Evolutionary conservation across 2,329 filamentous ascomycete genomes (phyloP).

Genomic region (Venturia oleaginea): DNA sequence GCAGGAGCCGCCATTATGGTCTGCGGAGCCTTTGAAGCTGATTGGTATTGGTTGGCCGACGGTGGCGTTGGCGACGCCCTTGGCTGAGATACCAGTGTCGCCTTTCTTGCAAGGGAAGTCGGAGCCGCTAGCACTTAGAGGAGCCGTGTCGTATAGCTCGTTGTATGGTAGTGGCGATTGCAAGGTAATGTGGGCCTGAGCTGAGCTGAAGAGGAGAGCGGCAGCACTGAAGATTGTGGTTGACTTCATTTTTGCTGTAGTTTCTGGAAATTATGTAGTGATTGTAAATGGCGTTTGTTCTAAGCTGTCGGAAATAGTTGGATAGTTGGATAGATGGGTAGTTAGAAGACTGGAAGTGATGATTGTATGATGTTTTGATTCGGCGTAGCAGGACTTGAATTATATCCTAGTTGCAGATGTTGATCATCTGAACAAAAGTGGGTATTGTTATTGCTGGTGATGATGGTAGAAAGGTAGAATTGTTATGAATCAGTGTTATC

Average conservation of each 20-base stretch:
- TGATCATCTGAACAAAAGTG: not conserved
- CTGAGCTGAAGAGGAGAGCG: slow-evolving; percentile 1
- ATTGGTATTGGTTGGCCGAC: slow-evolving; percentile 28
- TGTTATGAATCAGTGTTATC: not conserved
- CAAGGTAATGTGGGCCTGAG: slow-evolving; percentile 11
- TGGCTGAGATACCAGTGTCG: not conserved
- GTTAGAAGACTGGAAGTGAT: not conserved
- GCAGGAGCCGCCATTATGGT: slow-evolving; percentile 90
- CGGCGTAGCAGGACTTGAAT: not conserved
- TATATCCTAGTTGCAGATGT: not conserved
- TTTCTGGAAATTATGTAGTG: not conserved
- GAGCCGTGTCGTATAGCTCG: slow-evolving; percentile 1
- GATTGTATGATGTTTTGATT: not conserved
- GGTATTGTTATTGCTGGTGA: not conserved
- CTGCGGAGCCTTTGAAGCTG: slow-evolving; percentile 52
- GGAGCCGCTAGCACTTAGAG: slow-evolving; percentile 1
- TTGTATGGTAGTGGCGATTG: slow-evolving; percentile 6
- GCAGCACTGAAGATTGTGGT: not conserved
- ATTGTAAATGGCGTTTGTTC: not conserved
- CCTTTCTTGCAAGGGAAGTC: slow-evolving; percentile 13
- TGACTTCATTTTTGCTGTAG: slow-evolving; percentile 1
- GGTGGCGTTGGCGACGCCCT: not conserved
- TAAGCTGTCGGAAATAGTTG: not conserved
- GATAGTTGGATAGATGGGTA: not conserved
- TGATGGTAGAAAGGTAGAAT: not conserved